Evolutionary conservation across 2,329 filamentous ascomycete genomes (phyloP), one percentile per base, ranked within the genome.

Genomic region (Fusarium austroafricanum): DNA sequence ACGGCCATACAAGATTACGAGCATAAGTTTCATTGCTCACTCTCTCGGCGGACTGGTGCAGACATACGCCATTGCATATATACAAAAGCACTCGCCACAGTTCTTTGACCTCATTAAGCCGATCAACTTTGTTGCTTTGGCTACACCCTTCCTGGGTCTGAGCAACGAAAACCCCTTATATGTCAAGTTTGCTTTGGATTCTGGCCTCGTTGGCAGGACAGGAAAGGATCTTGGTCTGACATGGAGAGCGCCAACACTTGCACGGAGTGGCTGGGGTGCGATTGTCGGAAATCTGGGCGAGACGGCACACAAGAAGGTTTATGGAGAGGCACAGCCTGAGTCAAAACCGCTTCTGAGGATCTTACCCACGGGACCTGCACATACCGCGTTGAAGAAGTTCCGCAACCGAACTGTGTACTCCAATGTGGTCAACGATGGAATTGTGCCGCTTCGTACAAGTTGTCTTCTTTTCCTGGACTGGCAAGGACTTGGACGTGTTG

Each of bases 131-230:
- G 91, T 98, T 68, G 86, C 92, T 28, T 82, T 98, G 70, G 94
- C 95, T 17, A 91, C 94, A 1, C 95, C 95, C 0, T 93, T 97
- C 70, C 82, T 98, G 2, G 95, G 95, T 0, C 82, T 98, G 37
- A 98, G 95, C 78, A 97, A 99, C 76, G 96, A 99, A 76, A 99
- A 99, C 72, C 96, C 96, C 0, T 85, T 98, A 57, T 99, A 99
- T 77, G 92, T 99, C 79, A 97, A 94, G 74, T 98, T 99, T 78
- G 96, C 96, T 0, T 83, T 99, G 5, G 96, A 99, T 77, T 97
- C 98, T 80, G 96, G 96, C 0, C 85, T 99, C 2, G 95, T 99
- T 15, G 96, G 96, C n/a, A 88, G 95, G 54, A 97, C 96, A 4
- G 96, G 96, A 10, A 93, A 98, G 78, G 96, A 99, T 80, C 84